phyloP scores from a whole-genome alignment of 78 protist genomes.

The Dictyostelium citrinum region DNA sequence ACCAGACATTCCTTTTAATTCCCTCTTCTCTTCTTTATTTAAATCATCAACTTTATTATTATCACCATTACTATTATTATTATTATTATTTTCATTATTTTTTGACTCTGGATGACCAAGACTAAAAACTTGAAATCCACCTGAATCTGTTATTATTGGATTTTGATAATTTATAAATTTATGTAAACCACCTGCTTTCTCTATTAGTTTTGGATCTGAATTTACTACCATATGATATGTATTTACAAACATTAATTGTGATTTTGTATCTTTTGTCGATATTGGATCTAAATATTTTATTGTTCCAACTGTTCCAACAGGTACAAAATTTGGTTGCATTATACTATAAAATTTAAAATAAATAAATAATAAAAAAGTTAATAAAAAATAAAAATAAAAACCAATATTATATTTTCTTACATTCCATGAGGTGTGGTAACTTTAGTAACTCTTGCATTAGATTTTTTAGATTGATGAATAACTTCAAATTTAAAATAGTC shows the following conservation, averaged over 20 bases:
- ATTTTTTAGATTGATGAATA: constrained; percentile 64
- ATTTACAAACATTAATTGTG: constrained; percentile 87
- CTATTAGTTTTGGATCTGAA: constrained; percentile 72
- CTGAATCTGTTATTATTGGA: constrained; percentile 90
- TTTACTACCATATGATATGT: constrained; percentile 89
- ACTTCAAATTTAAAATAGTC: constrained; percentile 63
- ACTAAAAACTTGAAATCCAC: constrained; percentile 89
- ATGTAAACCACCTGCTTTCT: constrained; percentile 85
- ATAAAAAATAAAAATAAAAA: background rate
- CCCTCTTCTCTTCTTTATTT: constrained; percentile 79
- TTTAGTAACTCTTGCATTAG: constrained; percentile 72
- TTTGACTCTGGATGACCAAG: constrained; percentile 54
- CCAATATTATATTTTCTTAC: background rate
- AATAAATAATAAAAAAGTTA: too few species aligned
- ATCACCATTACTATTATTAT: background rate
- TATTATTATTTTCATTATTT: background rate
- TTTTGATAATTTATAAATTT: constrained; percentile 76
- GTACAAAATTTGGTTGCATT: constrained; percentile 78
- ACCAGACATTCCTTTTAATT: constrained; percentile 83
- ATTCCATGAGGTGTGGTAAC: constrained; percentile 80
- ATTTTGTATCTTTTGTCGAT: constrained; percentile 12
- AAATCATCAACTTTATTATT: background rate
- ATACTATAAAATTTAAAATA: constrained; percentile 31
- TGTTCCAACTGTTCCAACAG: constrained; percentile 82
- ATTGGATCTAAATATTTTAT: constrained; percentile 67